Conservation (phyloP, 108 stramenopile species). For the Aurantiochytrium sp. region DNA sequence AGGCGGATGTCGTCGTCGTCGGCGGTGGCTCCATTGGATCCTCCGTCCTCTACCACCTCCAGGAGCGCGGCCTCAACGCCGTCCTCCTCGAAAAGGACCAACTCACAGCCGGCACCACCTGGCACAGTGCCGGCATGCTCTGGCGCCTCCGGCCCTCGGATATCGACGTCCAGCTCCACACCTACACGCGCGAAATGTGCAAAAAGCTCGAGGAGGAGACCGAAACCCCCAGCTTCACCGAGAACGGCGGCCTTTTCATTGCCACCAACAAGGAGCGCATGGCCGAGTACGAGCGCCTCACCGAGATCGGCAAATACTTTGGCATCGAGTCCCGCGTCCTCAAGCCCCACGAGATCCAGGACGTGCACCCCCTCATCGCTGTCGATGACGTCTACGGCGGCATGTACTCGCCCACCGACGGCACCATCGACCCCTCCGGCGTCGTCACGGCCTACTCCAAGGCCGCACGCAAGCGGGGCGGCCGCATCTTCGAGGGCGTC, state of each 20-base stretch:
- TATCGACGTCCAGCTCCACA: constrained; percentile 17
- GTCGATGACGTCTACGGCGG: constrained; percentile 24
- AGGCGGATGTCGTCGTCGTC: constrained; percentile 30
- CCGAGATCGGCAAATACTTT: constrained; percentile 23
- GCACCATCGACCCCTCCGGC: constrained; percentile 22
- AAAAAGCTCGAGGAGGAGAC: constrained; percentile 23
- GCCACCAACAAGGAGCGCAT: constrained; percentile 28
- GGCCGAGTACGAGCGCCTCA: constrained; percentile 27
- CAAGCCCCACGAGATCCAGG: constrained; percentile 8
- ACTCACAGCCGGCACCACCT: constrained; percentile 33
- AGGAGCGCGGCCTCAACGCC: constrained; percentile 8
- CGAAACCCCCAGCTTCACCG: not conserved
- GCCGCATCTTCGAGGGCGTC: not conserved
- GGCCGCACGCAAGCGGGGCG: not conserved
- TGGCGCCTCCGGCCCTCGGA: constrained; percentile 1
- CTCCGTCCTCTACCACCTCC: constrained; percentile 29
- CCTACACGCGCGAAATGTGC: constrained; percentile 26
- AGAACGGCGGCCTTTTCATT: constrained; percentile 27
- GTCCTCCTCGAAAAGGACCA: constrained; percentile 23
- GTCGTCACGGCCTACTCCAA: constrained; percentile 3
- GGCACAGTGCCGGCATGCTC: constrained; percentile 33
- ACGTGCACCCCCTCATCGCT: constrained; percentile 22
- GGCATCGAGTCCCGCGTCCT: constrained; percentile 28
- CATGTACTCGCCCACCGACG: constrained; percentile 31
- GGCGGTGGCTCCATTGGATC: constrained; percentile 34